A percentile compares a stretch with the other conserved stretches of the same genome.
These are phyloP conservation scores for Pythium inflatum DNA, from an alignment of 352 stramenopile genomes.

Conservation along the genomic window DNA sequence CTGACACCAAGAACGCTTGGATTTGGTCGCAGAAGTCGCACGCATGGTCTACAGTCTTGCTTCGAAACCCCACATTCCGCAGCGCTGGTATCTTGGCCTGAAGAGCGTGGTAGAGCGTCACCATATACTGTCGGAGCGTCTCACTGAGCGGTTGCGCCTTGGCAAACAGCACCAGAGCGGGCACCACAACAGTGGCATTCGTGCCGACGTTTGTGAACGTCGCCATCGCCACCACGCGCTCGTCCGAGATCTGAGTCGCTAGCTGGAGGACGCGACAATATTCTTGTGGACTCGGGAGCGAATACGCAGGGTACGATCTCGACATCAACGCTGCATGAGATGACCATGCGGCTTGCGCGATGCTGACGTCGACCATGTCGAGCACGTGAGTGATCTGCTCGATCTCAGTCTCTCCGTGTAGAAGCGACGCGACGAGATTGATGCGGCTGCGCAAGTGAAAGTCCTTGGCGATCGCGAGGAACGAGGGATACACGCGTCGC, in stretches of 20 bases:
- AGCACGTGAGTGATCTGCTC: background rate
- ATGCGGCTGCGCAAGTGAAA: background rate
- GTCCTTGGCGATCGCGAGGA: background rate
- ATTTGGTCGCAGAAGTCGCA: conserved; percentile 9
- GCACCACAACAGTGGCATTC: background rate
- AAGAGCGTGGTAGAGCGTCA: background rate
- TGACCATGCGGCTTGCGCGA: background rate
- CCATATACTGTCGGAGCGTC: background rate
- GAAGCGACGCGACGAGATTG: conserved; percentile 11
- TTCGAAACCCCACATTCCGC: background rate
- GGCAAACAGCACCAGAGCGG: conserved; percentile 1
- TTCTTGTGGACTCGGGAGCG: background rate
- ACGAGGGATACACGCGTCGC: background rate
- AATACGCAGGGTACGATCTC: background rate
- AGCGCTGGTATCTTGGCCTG: background rate
- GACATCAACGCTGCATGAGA: background rate
- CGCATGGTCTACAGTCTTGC: background rate
- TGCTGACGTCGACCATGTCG: background rate
- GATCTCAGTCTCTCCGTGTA: background rate
- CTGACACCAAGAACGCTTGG: conserved; percentile 1
- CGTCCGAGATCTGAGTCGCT: background rate
- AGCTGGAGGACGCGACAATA: background rate
- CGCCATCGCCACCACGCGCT: background rate
- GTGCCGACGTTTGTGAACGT: background rate
- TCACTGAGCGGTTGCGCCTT: background rate